phyloP scores from a whole-genome alignment of 768 basidiomycete species.

The Pholiota molesta region DNA sequence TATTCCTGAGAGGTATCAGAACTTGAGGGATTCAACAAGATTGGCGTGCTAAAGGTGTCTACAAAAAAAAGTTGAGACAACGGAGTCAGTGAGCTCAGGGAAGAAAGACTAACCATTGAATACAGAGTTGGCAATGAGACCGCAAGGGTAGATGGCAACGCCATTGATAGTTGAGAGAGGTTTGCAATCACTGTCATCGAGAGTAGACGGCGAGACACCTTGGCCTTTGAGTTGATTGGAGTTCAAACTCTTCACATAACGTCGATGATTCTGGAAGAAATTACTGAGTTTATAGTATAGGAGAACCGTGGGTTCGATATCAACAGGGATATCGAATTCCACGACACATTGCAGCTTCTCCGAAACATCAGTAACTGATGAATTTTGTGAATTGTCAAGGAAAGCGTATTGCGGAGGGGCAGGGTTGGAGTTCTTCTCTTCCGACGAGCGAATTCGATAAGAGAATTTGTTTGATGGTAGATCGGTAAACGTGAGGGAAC shows the following conservation, averaged over 20 bases:
- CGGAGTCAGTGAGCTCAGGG: neutral
- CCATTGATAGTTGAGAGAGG: constrained; percentile 66
- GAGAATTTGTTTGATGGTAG: constrained; percentile 70
- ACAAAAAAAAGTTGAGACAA: constrained; percentile 10
- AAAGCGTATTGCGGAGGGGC: constrained; percentile 78
- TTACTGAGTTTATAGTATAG: constrained; percentile 97
- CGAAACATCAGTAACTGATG: constrained; percentile 43
- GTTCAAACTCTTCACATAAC: constrained; percentile 93
- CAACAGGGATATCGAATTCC: constrained; percentile 80
- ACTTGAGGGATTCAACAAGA: constrained; percentile 54
- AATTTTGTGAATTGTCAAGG: constrained; percentile 54
- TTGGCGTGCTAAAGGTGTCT: constrained; percentile 82
- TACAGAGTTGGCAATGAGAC: constrained; percentile 93
- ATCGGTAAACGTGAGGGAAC: constrained; percentile 40
- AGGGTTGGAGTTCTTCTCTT: constrained; percentile 55
- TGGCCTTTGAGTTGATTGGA: constrained; percentile 85
- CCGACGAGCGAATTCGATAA: constrained; percentile 62
- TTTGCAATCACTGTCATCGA: constrained; percentile 84
- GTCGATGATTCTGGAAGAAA: constrained; percentile 97
- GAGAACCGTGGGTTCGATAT: constrained; percentile 75
- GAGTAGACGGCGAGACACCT: constrained; percentile 43
- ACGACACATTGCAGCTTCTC: constrained; percentile 69
- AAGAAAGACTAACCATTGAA: constrained; percentile 76
- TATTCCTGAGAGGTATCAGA: constrained; percentile 56
- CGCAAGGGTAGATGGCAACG: constrained; percentile 88